Conservation (phyloP, 495 filamentous ascomycete genomes). For the Talaromyces stipitatus region DNA sequence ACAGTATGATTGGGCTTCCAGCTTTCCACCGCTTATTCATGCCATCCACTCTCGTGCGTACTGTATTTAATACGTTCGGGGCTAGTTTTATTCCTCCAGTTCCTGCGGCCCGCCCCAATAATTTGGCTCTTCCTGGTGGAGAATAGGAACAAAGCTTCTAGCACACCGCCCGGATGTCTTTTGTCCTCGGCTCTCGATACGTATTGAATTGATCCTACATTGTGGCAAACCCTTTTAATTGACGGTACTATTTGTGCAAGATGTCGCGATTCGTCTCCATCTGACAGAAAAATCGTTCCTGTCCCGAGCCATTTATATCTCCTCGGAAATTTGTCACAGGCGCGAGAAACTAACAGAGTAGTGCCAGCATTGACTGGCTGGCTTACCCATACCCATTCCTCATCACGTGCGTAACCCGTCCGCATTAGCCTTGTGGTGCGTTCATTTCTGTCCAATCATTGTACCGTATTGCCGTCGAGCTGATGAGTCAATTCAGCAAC, state of each 20-base stretch:
- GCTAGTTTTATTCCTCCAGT: neutral
- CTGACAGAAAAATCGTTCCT: neutral
- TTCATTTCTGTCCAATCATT: neutral
- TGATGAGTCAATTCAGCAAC: neutral
- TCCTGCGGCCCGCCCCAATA: neutral
- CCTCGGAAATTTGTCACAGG: neutral
- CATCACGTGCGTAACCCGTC: neutral
- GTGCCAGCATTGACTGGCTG: neutral
- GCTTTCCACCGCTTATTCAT: neutral
- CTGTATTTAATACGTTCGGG: neutral
- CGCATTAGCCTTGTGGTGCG: neutral
- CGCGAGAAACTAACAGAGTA: neutral
- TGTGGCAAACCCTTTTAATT: neutral
- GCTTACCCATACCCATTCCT: neutral
- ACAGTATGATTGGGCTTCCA: neutral
- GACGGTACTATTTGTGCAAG: neutral
- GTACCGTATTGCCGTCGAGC: neutral
- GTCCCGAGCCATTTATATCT: neutral
- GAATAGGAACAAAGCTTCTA: neutral
- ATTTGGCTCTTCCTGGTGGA: too few species aligned
- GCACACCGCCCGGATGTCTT: neutral
- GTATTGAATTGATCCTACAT: neutral
- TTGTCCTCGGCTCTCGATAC: neutral
- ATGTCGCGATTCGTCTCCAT: neutral
- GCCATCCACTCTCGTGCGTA: neutral